Base-by-base conservation (phyloP, 2,329 filamentous ascomycete genomes). In the Fusarium multiceps region DNA sequence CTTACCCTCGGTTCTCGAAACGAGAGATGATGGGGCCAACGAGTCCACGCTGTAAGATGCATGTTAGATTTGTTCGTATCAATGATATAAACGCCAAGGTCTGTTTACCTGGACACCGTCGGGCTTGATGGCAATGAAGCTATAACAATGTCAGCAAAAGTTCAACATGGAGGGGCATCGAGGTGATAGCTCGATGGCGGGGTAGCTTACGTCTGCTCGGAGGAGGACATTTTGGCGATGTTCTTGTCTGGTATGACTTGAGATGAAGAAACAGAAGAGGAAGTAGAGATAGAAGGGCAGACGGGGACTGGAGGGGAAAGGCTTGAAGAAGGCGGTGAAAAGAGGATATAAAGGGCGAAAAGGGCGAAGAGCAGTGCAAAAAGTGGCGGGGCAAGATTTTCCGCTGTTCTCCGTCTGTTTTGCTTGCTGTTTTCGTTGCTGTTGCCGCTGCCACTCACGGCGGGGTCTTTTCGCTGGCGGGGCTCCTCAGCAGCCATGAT, bases 41-140 rank as follows among this genome's bases (percentile, higher is more conserved):
- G 80, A 99, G 93, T 87, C 96, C 96, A 87, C 96, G 95, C 94
- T 98, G 81, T 66, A 42, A 34, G 28, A 68, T 73, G 78, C 61
- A 78, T 30, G 75, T 69, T 32, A 75, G 63, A 23, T 68, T 14
- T 63, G 34, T 20, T 53, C 14, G 18, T 25, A 14, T 48, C 28
- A 28, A 51, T 55, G 41, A 23, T 45, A 41, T 30, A 32, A 18
- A 11, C 27, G 28, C 28, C 37, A 53, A 61, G 28, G 53, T 46
- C 41, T 70, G 66, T 85, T 76, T 91, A 97, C 94, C 91, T 98
- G 96, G 86, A 98, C 96, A 84, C 96, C 96, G 87, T 98, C 96
- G 78, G 95, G 96, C 94, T 99, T 99, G 90, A 99, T 93, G 82
- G 96, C 96, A 89, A 98, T 98, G 93, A 98, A 98, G 88, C 95